Base-by-base conservation (phyloP, 352 stramenopile species). In the Globisporangium alternatum region DNA sequence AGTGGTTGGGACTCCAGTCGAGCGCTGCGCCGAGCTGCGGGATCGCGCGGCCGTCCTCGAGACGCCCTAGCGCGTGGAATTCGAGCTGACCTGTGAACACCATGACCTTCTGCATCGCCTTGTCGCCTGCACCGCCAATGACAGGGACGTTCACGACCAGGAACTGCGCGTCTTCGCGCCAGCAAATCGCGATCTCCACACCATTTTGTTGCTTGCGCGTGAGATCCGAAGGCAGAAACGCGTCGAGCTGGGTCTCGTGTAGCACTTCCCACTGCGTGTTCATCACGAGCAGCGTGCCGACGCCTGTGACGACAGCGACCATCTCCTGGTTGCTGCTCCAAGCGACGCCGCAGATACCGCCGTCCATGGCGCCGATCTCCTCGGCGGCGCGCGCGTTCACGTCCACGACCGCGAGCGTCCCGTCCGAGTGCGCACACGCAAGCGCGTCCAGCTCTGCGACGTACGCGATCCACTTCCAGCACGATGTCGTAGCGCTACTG, bases 231-330 rank as follows among this genome's bases (percentile, higher is more conserved):
- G 76, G 66, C 54, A 89, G 56, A 60, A 67, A 70, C 13, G 45
- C 48, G 12, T 79, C 68, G 1, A 89, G 62, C 41, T 85, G 69
- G 41, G 70, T 83, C 72, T 94, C 86, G 25, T 89, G 68, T 10
- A 94, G 70, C 58, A 91, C 82, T 25, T 92, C 78, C 86, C 86
- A 94, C 47, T 86, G 75, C 22, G 84, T 80, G 65, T 79, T 92
- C 81, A 94, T 89, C 17, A 89, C 67, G 43, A 94, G 28, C n/a
- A 94, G 57, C 9, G 78, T 67, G 1, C 83, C 80, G 13, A 77
- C 74, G 30, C 83, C 82, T 1, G 86, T 92, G 31, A 74, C 72
- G 21, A 94, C 55, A 8, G 83, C 80, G 54, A 94, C 49, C 64
- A 79, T 81, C 54, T 90, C 86, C 60, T 94, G 81, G 55, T 84